Percentiles rank a stretch among this genome's conserved stretches.
Conservation (phyloP, 164 flowering plant species). For the Berberis thunbergii region DNA sequence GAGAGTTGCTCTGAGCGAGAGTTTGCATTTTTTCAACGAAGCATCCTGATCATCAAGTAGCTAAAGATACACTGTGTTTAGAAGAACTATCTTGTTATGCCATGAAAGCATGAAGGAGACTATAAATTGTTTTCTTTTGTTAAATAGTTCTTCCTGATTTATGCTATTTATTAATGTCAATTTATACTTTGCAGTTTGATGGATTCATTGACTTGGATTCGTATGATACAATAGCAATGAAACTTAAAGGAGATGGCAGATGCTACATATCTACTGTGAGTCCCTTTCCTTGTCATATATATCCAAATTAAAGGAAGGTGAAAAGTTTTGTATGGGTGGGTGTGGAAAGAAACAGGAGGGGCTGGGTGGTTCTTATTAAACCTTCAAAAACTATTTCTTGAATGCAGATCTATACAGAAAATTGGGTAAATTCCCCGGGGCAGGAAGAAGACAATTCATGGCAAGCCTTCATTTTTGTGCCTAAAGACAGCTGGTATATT, state of each 20-base stretch:
- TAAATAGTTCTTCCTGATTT: no score
- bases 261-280: slow-evolving; percentile 93
- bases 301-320: not conserved
- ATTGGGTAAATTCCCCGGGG: slow-evolving; percentile 95
- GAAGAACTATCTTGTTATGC: no score
- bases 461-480: slow-evolving; percentile 87
- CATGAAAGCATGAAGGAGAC: no score
- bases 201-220: slow-evolving; percentile 90
- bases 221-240: slow-evolving; percentile 80
- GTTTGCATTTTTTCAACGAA: no score
- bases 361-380: not conserved
- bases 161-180: no score
- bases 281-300: slow-evolving; percentile 3
- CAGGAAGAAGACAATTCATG: slow-evolving; percentile 92
- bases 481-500: slow-evolving; percentile 81
- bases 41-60: no score
- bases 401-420: slow-evolving; percentile 91
- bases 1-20: no score
- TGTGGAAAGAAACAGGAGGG: not conserved
- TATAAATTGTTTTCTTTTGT: no score
- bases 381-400: not conserved
- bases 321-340: not conserved
- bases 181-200: slow-evolving; percentile 52
- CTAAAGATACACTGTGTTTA: no score
- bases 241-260: slow-evolving; percentile 93